Conservation (phyloP, 208 protist species). For the Acanthamoeba sp. region DNA sequence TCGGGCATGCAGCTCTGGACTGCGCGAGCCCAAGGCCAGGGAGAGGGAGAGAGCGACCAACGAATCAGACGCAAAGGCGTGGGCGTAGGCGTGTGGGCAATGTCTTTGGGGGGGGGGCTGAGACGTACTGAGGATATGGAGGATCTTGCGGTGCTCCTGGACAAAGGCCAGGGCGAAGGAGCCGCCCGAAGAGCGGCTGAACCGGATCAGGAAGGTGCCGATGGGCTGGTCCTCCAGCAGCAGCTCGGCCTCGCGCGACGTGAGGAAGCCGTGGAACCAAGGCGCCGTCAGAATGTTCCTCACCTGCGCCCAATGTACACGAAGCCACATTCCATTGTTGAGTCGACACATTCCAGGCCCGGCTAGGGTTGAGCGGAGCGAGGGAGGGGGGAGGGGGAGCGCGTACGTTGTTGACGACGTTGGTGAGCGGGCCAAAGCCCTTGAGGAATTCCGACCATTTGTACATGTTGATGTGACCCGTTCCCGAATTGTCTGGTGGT, state of each 20-base stretch:
- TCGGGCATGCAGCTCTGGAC: slow-evolving; percentile 60
- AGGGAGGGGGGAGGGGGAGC: no score
- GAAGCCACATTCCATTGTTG: no score
- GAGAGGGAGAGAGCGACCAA: not conserved
- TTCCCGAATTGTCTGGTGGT: slow-evolving; percentile 73
- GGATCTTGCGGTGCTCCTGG: slow-evolving; percentile 26
- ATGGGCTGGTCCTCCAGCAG: slow-evolving; percentile 71
- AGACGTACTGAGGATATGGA: slow-evolving; percentile 44
- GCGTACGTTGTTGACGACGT: slow-evolving; percentile 66
- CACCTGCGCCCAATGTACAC: slow-evolving; percentile 35
- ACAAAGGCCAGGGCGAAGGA: slow-evolving; percentile 66
- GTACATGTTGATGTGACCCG: slow-evolving; percentile 68
- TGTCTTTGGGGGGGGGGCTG: not conserved
- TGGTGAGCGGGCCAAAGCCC: slow-evolving; percentile 69
- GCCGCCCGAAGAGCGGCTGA: slow-evolving; percentile 55
- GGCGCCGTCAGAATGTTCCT: slow-evolving; percentile 59
- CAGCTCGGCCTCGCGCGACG: slow-evolving; percentile 68
- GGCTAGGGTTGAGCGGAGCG: no score
- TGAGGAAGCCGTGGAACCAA: slow-evolving; percentile 76
- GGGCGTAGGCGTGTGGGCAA: no score
- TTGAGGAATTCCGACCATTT: slow-evolving; percentile 69
- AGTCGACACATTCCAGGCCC: no score
- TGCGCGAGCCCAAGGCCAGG: not conserved
- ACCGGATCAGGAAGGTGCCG: slow-evolving; percentile 75
- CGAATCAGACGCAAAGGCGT: no score